Evolutionary conservation across 495 filamentous ascomycete genomes (phyloP), one percentile per base, ranked within the genome.

Genomic region (Cryomyces minteri): DNA sequence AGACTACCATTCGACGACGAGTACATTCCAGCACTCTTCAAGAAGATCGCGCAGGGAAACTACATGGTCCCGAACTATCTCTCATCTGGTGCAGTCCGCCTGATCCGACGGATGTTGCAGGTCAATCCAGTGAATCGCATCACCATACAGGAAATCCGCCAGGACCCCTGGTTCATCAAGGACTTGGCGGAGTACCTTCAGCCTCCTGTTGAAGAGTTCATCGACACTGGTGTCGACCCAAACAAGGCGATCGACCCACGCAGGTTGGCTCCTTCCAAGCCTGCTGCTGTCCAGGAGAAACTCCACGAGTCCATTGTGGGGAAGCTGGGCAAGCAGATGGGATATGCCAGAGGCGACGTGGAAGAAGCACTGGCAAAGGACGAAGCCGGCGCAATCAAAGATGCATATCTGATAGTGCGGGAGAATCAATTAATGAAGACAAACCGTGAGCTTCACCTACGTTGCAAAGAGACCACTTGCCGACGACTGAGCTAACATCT

Each of bases 341-440:
- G 90, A 44, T 98, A 98, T 60, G 84, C 77, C 25, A 84, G 83
- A 57, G 80, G 87, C 33, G 90, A 98, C 65, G 90, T 98, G 34
- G 81, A 93, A 59, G 88, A 95, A 56, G 88, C 90, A 32, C 67
- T 98, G 43, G 77, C 79, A 49, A 83, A 83, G 45, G 77, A 93
- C 41, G 90, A 98, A 56, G 88, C 90, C 34, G 94, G 84, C 48
- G 87, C 92, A 10, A 94, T 98, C 65, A 98, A 98, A 60, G 90
- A 98, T 68, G 90, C 90, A 10, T 98, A 96, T 62, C 77, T 93
- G 62, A 96, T 98, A 54, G 85, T 96, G 31, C 76, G 88, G 42
- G 90, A 98, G 64, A 96, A 98, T 61, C 87, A 94, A 60, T 74
- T 98, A 56, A 96, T 95, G 92, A 83, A 85, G 56, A 80, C 76